phyloP scores from a whole-genome alignment of 140 eudicot species.

The Senecio squalidus region DNA sequence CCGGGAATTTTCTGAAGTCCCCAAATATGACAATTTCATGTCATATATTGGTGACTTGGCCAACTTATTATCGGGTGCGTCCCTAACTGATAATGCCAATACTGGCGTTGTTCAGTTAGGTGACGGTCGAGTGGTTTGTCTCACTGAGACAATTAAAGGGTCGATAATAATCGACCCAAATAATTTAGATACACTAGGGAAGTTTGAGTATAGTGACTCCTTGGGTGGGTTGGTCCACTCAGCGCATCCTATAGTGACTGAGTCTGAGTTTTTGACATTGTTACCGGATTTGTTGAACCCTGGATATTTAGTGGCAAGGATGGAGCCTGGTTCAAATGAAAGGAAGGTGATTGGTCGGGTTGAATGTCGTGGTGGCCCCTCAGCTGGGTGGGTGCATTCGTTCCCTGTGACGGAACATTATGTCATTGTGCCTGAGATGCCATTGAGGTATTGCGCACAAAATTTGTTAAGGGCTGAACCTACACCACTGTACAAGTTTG shows the following conservation, averaged over 20 bases:
- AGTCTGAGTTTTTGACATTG: conserved; percentile 62
- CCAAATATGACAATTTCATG: conserved; percentile 64
- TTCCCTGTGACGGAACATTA: conserved; percentile 93
- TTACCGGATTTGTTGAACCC: conserved; percentile 83
- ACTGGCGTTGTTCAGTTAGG: conserved; percentile 83
- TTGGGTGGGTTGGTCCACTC: conserved; percentile 82
- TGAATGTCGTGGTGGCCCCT: conserved; percentile 79
- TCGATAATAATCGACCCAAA: conserved; percentile 72
- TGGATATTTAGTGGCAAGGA: conserved; percentile 79
- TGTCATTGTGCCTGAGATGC: conserved; percentile 92
- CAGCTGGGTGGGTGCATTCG: conserved; percentile 98
- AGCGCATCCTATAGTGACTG: conserved; percentile 95
- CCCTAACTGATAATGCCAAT: conserved; percentile 89
- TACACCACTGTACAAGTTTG: conserved; percentile 86
- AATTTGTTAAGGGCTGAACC: conserved; percentile 88
- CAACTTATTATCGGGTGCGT: conserved; percentile 74
- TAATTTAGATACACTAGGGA: conserved; percentile 76
- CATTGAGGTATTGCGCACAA: conserved; percentile 86
- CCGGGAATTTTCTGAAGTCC: conserved; percentile 93
- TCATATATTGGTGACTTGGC: conserved; percentile 83
- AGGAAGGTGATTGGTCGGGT: conserved; percentile 87
- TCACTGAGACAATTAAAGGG: conserved; percentile 91
- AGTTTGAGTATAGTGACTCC: conserved; percentile 67
- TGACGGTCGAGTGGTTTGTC: conserved; percentile 87
- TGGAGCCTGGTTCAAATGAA: conserved; percentile 76